Conservation (phyloP, 1,139 yeast species). For the Debaryomyces udenii region DNA sequence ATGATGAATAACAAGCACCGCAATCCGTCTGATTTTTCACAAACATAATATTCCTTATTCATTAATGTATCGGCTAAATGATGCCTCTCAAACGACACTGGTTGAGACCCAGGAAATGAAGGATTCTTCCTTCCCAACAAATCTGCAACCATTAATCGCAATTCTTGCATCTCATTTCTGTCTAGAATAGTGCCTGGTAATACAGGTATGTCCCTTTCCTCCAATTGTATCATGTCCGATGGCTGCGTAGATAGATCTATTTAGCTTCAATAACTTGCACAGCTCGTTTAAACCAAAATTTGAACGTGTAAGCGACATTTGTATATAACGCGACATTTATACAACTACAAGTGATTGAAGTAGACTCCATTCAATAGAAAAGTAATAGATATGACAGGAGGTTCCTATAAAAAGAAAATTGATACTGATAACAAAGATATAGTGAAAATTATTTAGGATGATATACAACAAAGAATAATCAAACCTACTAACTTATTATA, state of each 20-base stretch:
- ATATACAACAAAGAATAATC: no score
- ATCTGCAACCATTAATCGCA: slow-evolving; percentile 70
- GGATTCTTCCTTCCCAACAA: slow-evolving; percentile 58
- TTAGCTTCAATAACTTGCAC: neutral
- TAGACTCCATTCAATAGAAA: neutral
- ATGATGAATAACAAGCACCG: slow-evolving; percentile 72
- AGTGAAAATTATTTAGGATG: no score
- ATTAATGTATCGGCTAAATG: slow-evolving; percentile 68
- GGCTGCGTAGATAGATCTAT: neutral
- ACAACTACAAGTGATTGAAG: neutral
- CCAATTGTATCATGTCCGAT: slow-evolving; percentile 36
- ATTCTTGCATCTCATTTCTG: slow-evolving; percentile 66
- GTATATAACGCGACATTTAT: slow-evolving; percentile 4
- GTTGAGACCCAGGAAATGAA: slow-evolving; percentile 88
- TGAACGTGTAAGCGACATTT: slow-evolving; percentile 4
- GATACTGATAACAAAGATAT: no score
- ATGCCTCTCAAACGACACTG: slow-evolving; percentile 80
- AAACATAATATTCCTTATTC: slow-evolving; percentile 72
- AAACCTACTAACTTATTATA: slow-evolving; percentile 24
- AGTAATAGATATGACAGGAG: neutral
- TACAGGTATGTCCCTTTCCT: slow-evolving; percentile 70
- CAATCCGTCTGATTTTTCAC: slow-evolving; percentile 95
- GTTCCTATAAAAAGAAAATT: no score
- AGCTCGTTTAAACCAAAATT: neutral
- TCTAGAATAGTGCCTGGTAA: slow-evolving; percentile 85